Evolutionary conservation across 495 filamentous ascomycete species (phyloP).

Genomic region (Hypoxylon lenormandii): DNA sequence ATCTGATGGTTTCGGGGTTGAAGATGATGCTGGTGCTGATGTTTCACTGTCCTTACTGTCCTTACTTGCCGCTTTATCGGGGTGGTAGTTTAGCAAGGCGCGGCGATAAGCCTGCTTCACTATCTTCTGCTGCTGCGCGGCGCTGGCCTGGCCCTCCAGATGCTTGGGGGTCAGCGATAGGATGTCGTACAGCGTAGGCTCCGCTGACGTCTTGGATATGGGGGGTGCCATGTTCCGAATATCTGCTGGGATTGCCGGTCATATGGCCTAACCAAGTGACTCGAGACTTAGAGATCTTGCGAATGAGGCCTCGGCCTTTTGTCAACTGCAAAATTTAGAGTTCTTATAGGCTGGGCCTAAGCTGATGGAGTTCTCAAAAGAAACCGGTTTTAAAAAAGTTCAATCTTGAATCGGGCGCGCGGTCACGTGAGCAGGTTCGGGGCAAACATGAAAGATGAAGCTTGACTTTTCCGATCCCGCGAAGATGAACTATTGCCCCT

Average conservation of each 20-base stretch:
- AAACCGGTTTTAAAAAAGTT: constrained; percentile 42
- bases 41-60: constrained; percentile 6
- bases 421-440: constrained; percentile 33
- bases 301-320: neutral
- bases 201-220: constrained; percentile 48
- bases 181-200: constrained; percentile 61
- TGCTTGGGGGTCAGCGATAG: constrained; percentile 56
- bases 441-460: too few species aligned
- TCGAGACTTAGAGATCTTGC: neutral
- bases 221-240: constrained; percentile 41
- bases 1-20: constrained; percentile 1
- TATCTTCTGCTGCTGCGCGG: constrained; percentile 47
- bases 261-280: neutral
- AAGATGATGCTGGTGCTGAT: constrained; percentile 26
- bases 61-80: constrained; percentile 71
- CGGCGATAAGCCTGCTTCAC: constrained; percentile 82
- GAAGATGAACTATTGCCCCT: too few species aligned
- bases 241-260: neutral
- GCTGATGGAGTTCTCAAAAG: constrained; percentile 6
- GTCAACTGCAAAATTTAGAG: neutral
- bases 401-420: constrained; percentile 25
- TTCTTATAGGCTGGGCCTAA: constrained; percentile 22
- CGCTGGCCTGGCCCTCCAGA: constrained; percentile 42
- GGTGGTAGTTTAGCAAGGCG: constrained; percentile 82
- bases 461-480: too few species aligned